Base-by-base conservation (phyloP, 768 basidiomycete genomes). In the Hirschioporus abietinus region DNA sequence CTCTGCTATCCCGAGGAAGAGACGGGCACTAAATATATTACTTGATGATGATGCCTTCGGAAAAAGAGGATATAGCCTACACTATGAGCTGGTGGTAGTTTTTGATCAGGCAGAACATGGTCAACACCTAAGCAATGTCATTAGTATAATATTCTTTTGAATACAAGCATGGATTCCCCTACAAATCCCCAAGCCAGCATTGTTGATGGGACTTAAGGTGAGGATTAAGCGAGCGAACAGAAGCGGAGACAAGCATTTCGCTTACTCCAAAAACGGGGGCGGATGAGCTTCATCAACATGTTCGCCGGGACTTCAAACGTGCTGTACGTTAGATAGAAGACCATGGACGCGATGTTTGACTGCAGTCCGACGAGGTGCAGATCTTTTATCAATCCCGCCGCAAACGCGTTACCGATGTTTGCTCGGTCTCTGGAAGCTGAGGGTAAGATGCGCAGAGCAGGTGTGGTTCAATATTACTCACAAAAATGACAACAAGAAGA, bases 1-100 rank as follows among this genome's bases (percentile, higher is more conserved):
- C 70, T 84, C 84, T 34, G 82, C 74, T 34, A 83, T 70, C 62
- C 83, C 84, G 17, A 85, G 78, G 68, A 84, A 79, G 58, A 80
- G 27, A 10, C 81, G 76, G 25, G 76, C 75, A 34, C 79, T 82
- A 66, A 52, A 26, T 23, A 17, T 52, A 25, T 1, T 30, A 60
- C 59, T 15, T 12, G n/a, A 64, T 23, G 20, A 57, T 65, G 35
- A 15, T 24, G 52, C 1, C 26, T 20, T 64, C 17, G 64, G 26
- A 17, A 64, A 7, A 63, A 7, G 24, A 17, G 9, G 52, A 7
- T 36, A 42, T 34, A 35, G 12, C 60, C 57, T 67, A 81, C 78
- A 66, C 72, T 58, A 76, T 42, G 23, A 76, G 70, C 26, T 72
- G 74, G 8, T 72, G 69, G 58, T 73, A 76, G 25, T 70, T 75